Percentiles rank a stretch among this genome's conserved stretches.
Evolutionary conservation across 2,329 filamentous ascomycete species (phyloP).

Genomic region (Aspergillus chevalieri): DNA sequence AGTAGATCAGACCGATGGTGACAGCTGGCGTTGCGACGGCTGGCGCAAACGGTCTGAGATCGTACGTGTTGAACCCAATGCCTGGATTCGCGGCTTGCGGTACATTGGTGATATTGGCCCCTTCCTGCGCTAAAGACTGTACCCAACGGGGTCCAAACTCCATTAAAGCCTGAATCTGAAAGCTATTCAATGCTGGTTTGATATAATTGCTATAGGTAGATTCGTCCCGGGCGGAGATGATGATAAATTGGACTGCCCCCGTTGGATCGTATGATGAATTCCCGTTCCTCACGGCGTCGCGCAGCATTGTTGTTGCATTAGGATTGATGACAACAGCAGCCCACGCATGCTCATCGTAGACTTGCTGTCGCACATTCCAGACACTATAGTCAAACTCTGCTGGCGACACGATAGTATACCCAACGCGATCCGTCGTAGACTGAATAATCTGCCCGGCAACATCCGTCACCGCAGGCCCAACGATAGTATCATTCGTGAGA

Average conservation of each 20-base stretch:
- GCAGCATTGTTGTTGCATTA: slow-evolving; percentile 56
- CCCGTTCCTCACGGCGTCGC: slow-evolving; percentile 47
- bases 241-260: slow-evolving; percentile 53
- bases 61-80: slow-evolving; percentile 51
- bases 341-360: slow-evolving; percentile 56
- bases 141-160: slow-evolving; percentile 45
- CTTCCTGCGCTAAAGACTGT: slow-evolving; percentile 22
- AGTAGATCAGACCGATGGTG: slow-evolving; percentile 59
- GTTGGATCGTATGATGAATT: slow-evolving; percentile 56
- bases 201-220: slow-evolving; percentile 51
- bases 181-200: slow-evolving; percentile 43
- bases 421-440: slow-evolving; percentile 39
- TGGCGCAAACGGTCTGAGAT: slow-evolving; percentile 56
- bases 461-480: slow-evolving; percentile 51
- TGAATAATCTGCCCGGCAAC: slow-evolving; percentile 41
- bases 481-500: slow-evolving; percentile 43
- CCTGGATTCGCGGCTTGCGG: slow-evolving; percentile 53
- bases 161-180: slow-evolving; percentile 44
- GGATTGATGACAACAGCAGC: slow-evolving; percentile 58
- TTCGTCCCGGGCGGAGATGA: slow-evolving; percentile 52
- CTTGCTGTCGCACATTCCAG: slow-evolving; percentile 49
- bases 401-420: slow-evolving; percentile 45
- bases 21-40: slow-evolving; percentile 52
- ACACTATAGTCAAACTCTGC: slow-evolving; percentile 53
- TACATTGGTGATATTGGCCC: slow-evolving; percentile 40